Percentiles rank a stretch among this genome's conserved stretches.
Conservation (phyloP, 1,284 basidiomycete genomes). For the Inonotus hispidus region DNA sequence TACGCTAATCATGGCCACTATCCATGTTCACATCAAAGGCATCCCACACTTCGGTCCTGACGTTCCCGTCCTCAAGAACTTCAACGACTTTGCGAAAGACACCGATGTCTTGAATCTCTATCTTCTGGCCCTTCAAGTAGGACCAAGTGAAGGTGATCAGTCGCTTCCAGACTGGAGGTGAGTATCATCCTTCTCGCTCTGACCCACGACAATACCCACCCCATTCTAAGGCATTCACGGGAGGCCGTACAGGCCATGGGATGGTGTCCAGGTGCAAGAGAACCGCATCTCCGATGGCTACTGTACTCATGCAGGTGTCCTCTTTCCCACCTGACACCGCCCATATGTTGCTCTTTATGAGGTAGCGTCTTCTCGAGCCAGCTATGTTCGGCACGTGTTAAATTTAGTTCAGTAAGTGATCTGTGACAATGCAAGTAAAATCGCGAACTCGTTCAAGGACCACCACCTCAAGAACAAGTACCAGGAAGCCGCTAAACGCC, state of each 20-base stretch:
- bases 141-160: constrained; percentile 32
- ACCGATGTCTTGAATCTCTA: too few species aligned
- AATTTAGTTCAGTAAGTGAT: too few species aligned
- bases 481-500: constrained; percentile 33
- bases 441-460: constrained; percentile 24
- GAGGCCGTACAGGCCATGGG: too few species aligned
- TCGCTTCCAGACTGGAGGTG: too few species aligned
- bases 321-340: constrained; percentile 52
- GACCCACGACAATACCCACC: too few species aligned
- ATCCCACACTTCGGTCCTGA: not conserved
- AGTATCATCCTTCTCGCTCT: too few species aligned
- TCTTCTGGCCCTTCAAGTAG: constrained; percentile 37
- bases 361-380: constrained; percentile 26
- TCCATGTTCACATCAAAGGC: constrained; percentile 21
- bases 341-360: constrained; percentile 44
- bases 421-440: constrained; percentile 33
- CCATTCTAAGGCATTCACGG: too few species aligned
- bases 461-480: constrained; percentile 24
- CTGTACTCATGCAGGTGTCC: constrained; percentile 40
- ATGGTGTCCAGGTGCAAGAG: too few species aligned
- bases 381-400: constrained; percentile 36
- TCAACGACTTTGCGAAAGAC: too few species aligned
- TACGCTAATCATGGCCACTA: not conserved
- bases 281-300: too few species aligned
- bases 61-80: constrained; percentile 34